These are phyloP conservation scores for Penstemon barbatus DNA, from an alignment of 257 asterid genomes.

Conservation along the genomic window DNA sequence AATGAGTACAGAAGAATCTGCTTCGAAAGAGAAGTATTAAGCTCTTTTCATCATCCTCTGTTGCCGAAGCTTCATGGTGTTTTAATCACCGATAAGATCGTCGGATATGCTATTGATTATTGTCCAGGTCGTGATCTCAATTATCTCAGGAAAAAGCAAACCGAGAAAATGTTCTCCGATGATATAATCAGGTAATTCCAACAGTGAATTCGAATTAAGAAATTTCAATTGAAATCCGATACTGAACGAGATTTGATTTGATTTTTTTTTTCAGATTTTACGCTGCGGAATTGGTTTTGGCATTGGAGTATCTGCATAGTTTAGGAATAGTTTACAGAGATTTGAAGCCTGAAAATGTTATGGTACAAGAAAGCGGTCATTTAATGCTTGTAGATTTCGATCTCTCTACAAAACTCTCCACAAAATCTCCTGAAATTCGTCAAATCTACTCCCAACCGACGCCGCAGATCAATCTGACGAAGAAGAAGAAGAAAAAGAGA, in stretches of 20 bases:
- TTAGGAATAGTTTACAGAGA: slow-evolving; percentile 85
- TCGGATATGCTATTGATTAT: slow-evolving; percentile 89
- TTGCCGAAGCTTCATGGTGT: slow-evolving; percentile 83
- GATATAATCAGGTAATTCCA: slow-evolving; percentile 70
- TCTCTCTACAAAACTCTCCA: slow-evolving; percentile 71
- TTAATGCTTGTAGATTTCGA: slow-evolving; percentile 91
- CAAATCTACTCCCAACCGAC: slow-evolving; percentile 30
- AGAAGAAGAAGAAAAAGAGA: slow-evolving; percentile 35
- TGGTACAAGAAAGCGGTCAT: slow-evolving; percentile 89
- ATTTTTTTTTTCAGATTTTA: slow-evolving; percentile 58
- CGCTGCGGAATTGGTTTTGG: slow-evolving; percentile 85
- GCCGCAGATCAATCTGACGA: slow-evolving; percentile 6
- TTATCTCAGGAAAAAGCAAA: slow-evolving; percentile 63
- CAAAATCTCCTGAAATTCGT: slow-evolving; percentile 46
- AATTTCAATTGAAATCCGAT: not conserved
- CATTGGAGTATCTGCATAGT: slow-evolving; percentile 79
- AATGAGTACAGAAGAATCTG: slow-evolving; percentile 54
- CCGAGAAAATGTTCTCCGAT: slow-evolving; percentile 93
- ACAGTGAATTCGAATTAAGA: too few relatives aligned
- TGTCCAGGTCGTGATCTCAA: slow-evolving; percentile 92
- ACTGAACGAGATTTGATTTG: not conserved
- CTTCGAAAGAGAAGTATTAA: slow-evolving; percentile 64
- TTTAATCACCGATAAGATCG: slow-evolving; percentile 60
- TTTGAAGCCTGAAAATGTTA: slow-evolving; percentile 92
- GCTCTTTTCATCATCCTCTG: slow-evolving; percentile 65